Base-by-base conservation (phyloP, 2,329 filamentous ascomycete species). In the Aureobasidium sp. region DNA sequence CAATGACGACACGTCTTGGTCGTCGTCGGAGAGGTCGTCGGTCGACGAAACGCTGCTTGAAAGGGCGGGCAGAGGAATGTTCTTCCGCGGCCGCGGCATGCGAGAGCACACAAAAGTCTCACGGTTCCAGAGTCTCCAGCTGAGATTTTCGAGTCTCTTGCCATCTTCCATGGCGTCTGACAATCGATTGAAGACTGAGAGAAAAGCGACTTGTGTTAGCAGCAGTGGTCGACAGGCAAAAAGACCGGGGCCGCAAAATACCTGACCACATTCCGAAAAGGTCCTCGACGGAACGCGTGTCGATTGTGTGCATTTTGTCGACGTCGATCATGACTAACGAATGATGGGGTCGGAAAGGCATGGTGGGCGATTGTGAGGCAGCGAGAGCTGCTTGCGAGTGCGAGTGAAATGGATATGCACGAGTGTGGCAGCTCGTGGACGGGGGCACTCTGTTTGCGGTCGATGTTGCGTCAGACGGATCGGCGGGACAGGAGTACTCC, bases 191-290 rank as follows among this genome's bases (percentile, higher is more conserved):
- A 97, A 96, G 56, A 97, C 54, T 56, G 45, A 17, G 42, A 54
- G 55, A 57, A 61, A 48, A 38, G 4, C 29, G 21, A 34, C 42
- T 54, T 21, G 45, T 52, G 41, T 50, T 49, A 56, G 49, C 48
- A 24, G 37, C 25, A 51, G 29, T 51, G 38, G 37, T 37, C 21
- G n/a, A 48, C 22, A 34, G 48, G 34, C 22, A 22, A 7, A 24
- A 19, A 4, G 12, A n/a, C 17, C n/a, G n/a, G 39, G 25, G 22
- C 21, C 32, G 35, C 25, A 39, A 22, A 87, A 80, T 73, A 95
- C 90, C 88, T 69, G 89, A 91, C 90, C 90, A 95, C 81, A 97
- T 94, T 75, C 88, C 90, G 73, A 93, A 94, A 48, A 97, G 81
- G 67, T 90, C 94, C 72, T 95, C 88, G 24, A 88, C 85, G 69